phyloP scores from a whole-genome alignment of 345 rosid genomes.

The Moricandia arvensis region DNA sequence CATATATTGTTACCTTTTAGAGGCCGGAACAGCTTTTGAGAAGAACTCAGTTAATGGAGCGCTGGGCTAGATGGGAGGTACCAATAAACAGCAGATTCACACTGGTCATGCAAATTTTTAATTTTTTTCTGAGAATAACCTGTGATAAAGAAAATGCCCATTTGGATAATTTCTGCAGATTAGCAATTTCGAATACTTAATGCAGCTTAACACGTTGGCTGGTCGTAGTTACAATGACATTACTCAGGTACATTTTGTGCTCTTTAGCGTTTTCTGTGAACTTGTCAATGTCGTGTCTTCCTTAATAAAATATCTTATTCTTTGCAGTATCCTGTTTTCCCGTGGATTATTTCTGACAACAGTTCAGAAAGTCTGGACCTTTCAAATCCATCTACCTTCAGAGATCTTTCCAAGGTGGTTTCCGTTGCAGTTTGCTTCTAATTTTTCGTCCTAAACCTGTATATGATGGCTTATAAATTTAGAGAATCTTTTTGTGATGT shows the following conservation, averaged over 20 bases:
- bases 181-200: constrained; percentile 96
- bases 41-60: constrained; percentile 95
- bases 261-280: constrained; percentile 9
- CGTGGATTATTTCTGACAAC: constrained; percentile 93
- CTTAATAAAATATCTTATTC: constrained; percentile 28
- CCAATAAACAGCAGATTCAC: constrained; percentile 28
- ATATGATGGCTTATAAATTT: constrained; percentile 24
- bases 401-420: constrained; percentile 95
- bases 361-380: constrained; percentile 74
- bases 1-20: constrained; percentile 45
- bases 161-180: constrained; percentile 58
- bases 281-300: constrained; percentile 1
- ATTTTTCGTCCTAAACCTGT: constrained; percentile 10
- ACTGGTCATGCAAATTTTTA: constrained; percentile 19
- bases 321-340: constrained; percentile 98
- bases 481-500: constrained; percentile 22
- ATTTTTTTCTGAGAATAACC: constrained; percentile 13
- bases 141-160: constrained; percentile 18
- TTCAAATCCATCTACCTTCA: constrained; percentile 76
- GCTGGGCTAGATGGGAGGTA: constrained; percentile 99
- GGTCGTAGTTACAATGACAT: constrained; percentile 99
- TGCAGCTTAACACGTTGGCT: constrained; percentile 95
- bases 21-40: constrained; percentile 95
- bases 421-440: constrained; percentile 35
- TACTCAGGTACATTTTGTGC: constrained; percentile 68